Evolutionary conservation across 306 rosid genomes (phyloP).

Genomic region (Cyamopsis tetragonoloba): DNA sequence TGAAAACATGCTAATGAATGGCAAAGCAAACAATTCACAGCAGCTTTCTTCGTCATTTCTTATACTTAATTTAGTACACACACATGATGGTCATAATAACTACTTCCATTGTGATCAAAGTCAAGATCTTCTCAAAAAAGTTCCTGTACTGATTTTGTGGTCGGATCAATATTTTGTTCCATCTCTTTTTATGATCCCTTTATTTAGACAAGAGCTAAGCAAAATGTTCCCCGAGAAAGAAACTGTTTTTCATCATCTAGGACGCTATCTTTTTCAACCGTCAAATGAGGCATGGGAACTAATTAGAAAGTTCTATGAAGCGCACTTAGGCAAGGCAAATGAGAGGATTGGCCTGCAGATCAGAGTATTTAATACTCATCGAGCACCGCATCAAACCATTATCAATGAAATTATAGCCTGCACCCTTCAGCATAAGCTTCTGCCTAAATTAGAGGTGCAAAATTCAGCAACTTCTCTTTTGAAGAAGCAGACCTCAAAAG

Average conservation of each 20-base stretch:
- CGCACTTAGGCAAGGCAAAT: constrained; percentile 34
- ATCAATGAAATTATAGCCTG: constrained; percentile 63
- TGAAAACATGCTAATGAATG: constrained; percentile 40
- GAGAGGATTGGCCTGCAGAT: constrained; percentile 46
- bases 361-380: constrained; percentile 41
- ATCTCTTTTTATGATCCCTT: constrained; percentile 60
- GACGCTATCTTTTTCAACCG: constrained; percentile 48
- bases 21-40: constrained; percentile 17
- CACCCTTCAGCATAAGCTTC: constrained; percentile 46
- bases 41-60: constrained; percentile 38
- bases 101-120: constrained; percentile 62
- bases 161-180: constrained; percentile 68
- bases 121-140: constrained; percentile 46
- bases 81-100: constrained; percentile 57
- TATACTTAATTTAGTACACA: constrained; percentile 57
- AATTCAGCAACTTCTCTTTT: constrained; percentile 13
- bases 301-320: constrained; percentile 35
- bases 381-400: constrained; percentile 43
- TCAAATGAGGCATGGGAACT: constrained; percentile 51
- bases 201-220: constrained; percentile 38
- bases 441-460: constrained; percentile 43
- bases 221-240: constrained; percentile 40
- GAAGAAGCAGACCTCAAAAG: constrained; percentile 46
- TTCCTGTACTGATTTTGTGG: constrained; percentile 45
- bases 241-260: constrained; percentile 43